These are phyloP conservation scores for Yamadazyma kanchanaburiensis DNA, from an alignment of 1,139 yeast genomes.

Conservation along the genomic window DNA sequence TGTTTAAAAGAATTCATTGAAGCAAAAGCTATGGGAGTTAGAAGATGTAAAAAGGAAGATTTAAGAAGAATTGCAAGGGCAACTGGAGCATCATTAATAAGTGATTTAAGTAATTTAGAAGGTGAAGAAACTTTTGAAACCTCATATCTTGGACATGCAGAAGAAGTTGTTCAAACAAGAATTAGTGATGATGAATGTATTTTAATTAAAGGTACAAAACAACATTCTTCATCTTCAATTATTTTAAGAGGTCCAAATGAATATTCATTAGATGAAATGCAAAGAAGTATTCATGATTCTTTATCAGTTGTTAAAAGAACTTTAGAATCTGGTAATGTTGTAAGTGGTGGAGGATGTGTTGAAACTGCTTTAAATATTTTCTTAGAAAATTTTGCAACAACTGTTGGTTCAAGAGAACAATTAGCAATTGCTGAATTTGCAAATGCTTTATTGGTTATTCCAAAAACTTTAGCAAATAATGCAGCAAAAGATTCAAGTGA, in stretches of 20 bases:
- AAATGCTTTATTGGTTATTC: constrained; percentile 80
- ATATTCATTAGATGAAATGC: constrained; percentile 96
- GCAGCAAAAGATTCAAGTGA: constrained; percentile 98
- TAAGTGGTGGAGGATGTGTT: constrained; percentile 99
- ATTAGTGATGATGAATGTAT: constrained; percentile 98
- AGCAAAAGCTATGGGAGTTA: constrained; percentile 94
- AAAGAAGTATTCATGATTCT: constrained; percentile 93
- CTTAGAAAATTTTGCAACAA: constrained; percentile 95
- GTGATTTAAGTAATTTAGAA: constrained; percentile 88
- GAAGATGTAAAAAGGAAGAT: constrained; percentile 97
- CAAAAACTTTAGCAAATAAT: constrained; percentile 94
- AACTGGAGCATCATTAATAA: constrained; percentile 90
- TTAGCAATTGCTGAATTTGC: constrained; percentile 98
- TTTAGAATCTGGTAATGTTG: constrained; percentile 89
- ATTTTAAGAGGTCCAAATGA: constrained; percentile 96
- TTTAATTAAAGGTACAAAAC: constrained; percentile 88
- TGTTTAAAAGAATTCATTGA: constrained; percentile 95
- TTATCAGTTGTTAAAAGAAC: constrained; percentile 94
- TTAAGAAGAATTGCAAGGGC: constrained; percentile 96
- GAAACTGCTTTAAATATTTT: constrained; percentile 94
- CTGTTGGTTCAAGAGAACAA: constrained; percentile 97
- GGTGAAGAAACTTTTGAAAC: constrained; percentile 97
- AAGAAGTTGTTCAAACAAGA: constrained; percentile 86
- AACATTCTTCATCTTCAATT: constrained; percentile 89
- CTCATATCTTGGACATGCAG: constrained; percentile 84